These are phyloP conservation scores for Odontarrhena argentea DNA, from an alignment of 345 rosid genomes.

Conservation along the genomic window DNA sequence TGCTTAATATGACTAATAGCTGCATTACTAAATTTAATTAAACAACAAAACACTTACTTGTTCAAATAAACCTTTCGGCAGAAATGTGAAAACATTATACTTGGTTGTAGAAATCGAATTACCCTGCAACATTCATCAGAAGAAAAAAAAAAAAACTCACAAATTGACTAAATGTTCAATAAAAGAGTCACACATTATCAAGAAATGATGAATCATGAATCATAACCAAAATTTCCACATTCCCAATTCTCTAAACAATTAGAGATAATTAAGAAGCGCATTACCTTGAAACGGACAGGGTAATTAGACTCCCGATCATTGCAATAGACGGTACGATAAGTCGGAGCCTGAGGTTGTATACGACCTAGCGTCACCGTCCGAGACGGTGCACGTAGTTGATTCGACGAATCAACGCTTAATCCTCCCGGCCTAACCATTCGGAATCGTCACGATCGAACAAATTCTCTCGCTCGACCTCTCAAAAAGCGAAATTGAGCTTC, in stretches of 20 bases:
- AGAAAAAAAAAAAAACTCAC: constrained; percentile 2
- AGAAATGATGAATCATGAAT: background rate
- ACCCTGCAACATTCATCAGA: constrained; percentile 49
- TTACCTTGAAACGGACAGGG: constrained; percentile 69
- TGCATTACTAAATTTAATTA: background rate
- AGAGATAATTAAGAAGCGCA: too few relatives aligned
- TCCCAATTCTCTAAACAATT: background rate
- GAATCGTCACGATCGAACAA: constrained; percentile 23
- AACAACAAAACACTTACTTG: constrained; percentile 56
- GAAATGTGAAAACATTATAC: constrained; percentile 82
- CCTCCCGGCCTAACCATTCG: constrained; percentile 57
- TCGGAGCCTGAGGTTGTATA: constrained; percentile 92
- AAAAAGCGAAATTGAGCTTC: constrained; percentile 9
- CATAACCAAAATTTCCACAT: background rate
- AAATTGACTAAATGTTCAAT: background rate
- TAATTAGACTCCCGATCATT: constrained; percentile 87
- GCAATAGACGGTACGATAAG: constrained; percentile 78
- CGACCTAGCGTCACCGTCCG: constrained; percentile 81
- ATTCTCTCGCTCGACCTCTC: background rate
- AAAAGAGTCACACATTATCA: constrained; percentile 8
- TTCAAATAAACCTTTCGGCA: constrained; percentile 92
- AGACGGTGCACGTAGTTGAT: constrained; percentile 44
- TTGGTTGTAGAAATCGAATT: constrained; percentile 87
- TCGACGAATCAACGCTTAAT: constrained; percentile 42
- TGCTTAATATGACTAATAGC: background rate